Evolutionary conservation across 2,329 filamentous ascomycete genomes (phyloP).

Genomic region (Botryotinia globosa): DNA sequence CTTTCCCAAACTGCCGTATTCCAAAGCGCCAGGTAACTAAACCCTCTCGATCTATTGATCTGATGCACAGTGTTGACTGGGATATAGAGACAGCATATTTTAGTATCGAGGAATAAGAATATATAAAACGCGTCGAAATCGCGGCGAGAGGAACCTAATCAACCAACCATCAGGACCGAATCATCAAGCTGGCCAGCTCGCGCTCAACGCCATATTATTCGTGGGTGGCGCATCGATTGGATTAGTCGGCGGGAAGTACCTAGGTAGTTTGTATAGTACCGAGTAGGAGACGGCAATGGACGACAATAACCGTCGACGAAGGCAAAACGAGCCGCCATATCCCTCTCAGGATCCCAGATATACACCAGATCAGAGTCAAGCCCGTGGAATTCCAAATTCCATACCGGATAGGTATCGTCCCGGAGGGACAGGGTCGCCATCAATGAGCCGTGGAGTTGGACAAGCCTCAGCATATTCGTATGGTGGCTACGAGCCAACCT

Average conservation of each 20-base stretch:
- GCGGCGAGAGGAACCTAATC: background rate
- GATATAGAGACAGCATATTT: background rate
- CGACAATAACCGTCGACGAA: slow-evolving; percentile 68
- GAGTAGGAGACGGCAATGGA: slow-evolving; percentile 64
- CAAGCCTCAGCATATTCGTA: slow-evolving; percentile 52
- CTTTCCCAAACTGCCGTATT: background rate
- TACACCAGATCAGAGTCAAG: slow-evolving; percentile 37
- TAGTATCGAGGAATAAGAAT: slow-evolving; percentile 13
- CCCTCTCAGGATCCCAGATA: slow-evolving; percentile 56
- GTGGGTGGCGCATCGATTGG: slow-evolving; percentile 62
- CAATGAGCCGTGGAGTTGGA: slow-evolving; percentile 44
- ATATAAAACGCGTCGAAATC: slow-evolving; percentile 9
- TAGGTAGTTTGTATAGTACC: slow-evolving; percentile 49
- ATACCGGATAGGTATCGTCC: slow-evolving; percentile 47
- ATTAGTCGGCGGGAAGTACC: slow-evolving; percentile 57
- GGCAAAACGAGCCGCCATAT: slow-evolving; percentile 72
- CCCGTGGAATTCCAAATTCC: slow-evolving; percentile 30
- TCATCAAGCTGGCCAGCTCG: slow-evolving; percentile 61
- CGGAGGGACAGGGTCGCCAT: slow-evolving; percentile 47
- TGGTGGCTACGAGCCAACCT: slow-evolving; percentile 56
- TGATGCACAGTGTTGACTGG: slow-evolving; percentile 7
- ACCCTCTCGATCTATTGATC: background rate
- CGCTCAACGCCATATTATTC: slow-evolving; percentile 61
- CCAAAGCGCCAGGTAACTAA: slow-evolving; percentile 1
- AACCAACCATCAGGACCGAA: slow-evolving; percentile 20